Evolutionary conservation across 306 rosid species (phyloP).

Genomic region (Fagus sylvatica): DNA sequence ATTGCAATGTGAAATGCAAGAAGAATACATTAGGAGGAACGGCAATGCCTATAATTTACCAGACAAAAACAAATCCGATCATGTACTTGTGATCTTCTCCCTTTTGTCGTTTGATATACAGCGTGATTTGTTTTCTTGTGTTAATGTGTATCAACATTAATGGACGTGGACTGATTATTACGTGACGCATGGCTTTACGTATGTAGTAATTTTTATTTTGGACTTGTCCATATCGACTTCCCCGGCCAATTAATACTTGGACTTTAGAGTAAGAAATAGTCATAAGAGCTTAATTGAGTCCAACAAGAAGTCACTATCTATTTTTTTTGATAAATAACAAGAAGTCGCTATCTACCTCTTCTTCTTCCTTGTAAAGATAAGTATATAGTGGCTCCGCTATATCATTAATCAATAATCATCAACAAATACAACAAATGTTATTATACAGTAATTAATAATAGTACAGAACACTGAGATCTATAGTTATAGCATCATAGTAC

Average conservation of each 20-base stretch:
- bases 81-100: too few relatives aligned
- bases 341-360: neutral
- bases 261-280: neutral
- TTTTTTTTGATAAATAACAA: neutral
- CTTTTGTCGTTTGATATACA: neutral
- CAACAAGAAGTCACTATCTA: neutral
- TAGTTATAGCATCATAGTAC: neutral
- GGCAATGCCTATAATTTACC: too few relatives aligned
- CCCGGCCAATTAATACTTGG: slow-evolving; percentile 21
- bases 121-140: neutral
- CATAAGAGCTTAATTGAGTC: neutral
- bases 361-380: neutral
- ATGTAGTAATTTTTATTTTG: neutral
- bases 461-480: too few relatives aligned
- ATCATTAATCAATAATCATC: neutral
- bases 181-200: neutral
- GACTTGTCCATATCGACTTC: neutral
- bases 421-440: neutral
- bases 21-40: too few relatives aligned
- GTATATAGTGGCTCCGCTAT: too few relatives aligned
- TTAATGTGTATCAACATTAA: neutral
- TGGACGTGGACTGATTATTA: neutral
- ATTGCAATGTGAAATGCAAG: too few relatives aligned
- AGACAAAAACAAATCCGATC: neutral
- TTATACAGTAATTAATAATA: neutral